phyloP scores from a whole-genome alignment of 2,329 filamentous ascomycete species.

The Aspergillus persii region DNA sequence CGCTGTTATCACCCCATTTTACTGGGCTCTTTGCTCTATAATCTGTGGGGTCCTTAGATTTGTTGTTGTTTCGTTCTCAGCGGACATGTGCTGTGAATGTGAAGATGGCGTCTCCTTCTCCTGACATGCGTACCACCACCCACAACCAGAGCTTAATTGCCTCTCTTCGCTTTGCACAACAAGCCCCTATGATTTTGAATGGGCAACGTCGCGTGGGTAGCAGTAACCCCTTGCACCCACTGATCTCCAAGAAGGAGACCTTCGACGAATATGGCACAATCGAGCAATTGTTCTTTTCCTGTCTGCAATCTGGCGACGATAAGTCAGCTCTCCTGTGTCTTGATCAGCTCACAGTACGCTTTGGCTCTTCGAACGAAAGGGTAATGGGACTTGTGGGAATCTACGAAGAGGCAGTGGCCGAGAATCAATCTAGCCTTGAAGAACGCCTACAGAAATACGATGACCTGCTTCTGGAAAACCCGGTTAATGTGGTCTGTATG shows the following conservation, averaged over 20 bases:
- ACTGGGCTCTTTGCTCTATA: no score
- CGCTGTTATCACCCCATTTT: neutral
- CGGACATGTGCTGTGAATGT: neutral
- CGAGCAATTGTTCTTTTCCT: conserved; percentile 83
- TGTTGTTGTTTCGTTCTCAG: neutral
- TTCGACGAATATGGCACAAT: conserved; percentile 80
- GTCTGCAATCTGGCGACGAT: conserved; percentile 81
- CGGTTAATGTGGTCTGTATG: conserved; percentile 71
- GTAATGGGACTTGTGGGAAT: conserved; percentile 80
- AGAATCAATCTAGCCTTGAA: conserved; percentile 63
- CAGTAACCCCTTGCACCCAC: conserved; percentile 43
- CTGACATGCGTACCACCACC: conserved; percentile 14
- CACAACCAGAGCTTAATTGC: conserved; percentile 46
- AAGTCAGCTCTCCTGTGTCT: conserved; percentile 72
- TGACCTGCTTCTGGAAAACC: conserved; percentile 67
- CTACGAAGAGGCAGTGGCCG: conserved; percentile 77
- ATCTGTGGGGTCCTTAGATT: no score
- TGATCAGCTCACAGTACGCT: conserved; percentile 72
- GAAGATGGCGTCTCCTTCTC: conserved; percentile 13
- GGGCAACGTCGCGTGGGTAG: conserved; percentile 49
- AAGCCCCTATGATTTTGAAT: conserved; percentile 40
- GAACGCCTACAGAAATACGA: conserved; percentile 76
- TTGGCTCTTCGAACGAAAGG: conserved; percentile 80
- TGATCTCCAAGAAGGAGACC: conserved; percentile 60
- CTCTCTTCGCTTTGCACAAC: conserved; percentile 43